A percentile compares a stretch with the other conserved stretches of the same genome.
These are phyloP conservation scores for Rostrohypoxylon terebratum DNA, from an alignment of 495 filamentous ascomycete species.

Conservation along the genomic window DNA sequence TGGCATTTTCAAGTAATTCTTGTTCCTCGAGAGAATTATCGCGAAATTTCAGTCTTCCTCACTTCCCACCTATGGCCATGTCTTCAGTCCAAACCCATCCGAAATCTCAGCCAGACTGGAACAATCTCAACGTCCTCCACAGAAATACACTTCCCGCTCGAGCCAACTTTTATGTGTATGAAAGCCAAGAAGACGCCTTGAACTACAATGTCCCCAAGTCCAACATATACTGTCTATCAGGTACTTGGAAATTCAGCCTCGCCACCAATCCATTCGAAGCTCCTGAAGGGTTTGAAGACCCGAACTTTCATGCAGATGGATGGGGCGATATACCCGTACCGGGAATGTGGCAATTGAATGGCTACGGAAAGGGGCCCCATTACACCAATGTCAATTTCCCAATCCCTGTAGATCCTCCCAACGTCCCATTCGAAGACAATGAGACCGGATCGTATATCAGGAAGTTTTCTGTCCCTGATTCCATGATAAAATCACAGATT, in stretches of 20 bases:
- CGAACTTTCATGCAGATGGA: conserved; percentile 39
- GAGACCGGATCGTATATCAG: conserved; percentile 71
- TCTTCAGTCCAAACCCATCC: conserved; percentile 26
- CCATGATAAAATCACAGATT: conserved; percentile 57
- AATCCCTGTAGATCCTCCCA: conserved; percentile 69
- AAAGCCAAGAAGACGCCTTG: conserved; percentile 44
- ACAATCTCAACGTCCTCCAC: conserved; percentile 61
- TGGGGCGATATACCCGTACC: conserved; percentile 70
- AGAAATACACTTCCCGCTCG: conserved; percentile 63
- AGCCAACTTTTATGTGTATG: conserved; percentile 61
- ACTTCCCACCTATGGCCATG: conserved; percentile 21
- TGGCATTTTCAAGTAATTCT: not conserved
- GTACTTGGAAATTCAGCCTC: conserved; percentile 71
- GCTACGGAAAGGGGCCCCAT: conserved; percentile 66
- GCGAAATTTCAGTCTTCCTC: not conserved
- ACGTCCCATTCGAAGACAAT: conserved; percentile 66
- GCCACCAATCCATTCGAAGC: conserved; percentile 62
- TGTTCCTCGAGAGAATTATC: not conserved
- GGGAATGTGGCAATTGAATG: conserved; percentile 74
- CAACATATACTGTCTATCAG: conserved; percentile 60
- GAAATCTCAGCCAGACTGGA: conserved; percentile 57
- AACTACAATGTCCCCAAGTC: conserved; percentile 45
- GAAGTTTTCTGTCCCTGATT: conserved; percentile 62
- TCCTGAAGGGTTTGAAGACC: conserved; percentile 50
- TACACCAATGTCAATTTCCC: conserved; percentile 73